Evolutionary conservation across 768 basidiomycete genomes (phyloP).

Genomic region (Hysterangium stoloniferum): DNA sequence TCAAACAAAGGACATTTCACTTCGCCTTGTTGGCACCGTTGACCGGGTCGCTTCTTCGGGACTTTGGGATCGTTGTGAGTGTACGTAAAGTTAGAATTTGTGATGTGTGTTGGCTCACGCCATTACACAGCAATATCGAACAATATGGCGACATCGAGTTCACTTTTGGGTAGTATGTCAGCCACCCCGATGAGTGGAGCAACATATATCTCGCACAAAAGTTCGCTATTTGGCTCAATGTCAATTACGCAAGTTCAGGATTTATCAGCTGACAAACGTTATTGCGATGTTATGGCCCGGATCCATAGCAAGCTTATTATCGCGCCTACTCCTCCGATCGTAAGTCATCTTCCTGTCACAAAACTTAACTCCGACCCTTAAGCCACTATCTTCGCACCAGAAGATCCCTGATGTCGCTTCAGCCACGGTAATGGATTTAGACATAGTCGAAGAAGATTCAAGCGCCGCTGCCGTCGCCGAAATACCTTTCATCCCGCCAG

Average conservation of each 20-base stretch:
- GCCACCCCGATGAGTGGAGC: not conserved
- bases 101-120: too few species aligned
- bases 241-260: not conserved
- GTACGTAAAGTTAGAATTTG: too few species aligned
- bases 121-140: too few species aligned
- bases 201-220: slow-evolving; percentile 26
- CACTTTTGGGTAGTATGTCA: slow-evolving; percentile 35
- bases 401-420: too few species aligned
- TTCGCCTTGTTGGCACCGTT: not conserved
- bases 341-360: slow-evolving; percentile 20
- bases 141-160: slow-evolving; percentile 22
- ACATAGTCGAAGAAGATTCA: not conserved
- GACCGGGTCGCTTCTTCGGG: slow-evolving; percentile 2
- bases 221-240: slow-evolving; percentile 38
- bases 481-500: slow-evolving; percentile 69
- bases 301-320: slow-evolving; percentile 63
- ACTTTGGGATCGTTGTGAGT: slow-evolving; percentile 3
- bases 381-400: not conserved
- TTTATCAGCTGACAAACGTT: slow-evolving; percentile 7
- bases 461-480: slow-evolving; percentile 38
- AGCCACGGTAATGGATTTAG: not conserved
- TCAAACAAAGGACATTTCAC: not conserved
- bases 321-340: slow-evolving; percentile 8
- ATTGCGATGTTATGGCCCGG: slow-evolving; percentile 44
- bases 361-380: slow-evolving; percentile 22